These are phyloP conservation scores for Pinguiococcus pyrenoidosus DNA, from an alignment of 108 stramenopile species.

Conservation along the genomic window DNA sequence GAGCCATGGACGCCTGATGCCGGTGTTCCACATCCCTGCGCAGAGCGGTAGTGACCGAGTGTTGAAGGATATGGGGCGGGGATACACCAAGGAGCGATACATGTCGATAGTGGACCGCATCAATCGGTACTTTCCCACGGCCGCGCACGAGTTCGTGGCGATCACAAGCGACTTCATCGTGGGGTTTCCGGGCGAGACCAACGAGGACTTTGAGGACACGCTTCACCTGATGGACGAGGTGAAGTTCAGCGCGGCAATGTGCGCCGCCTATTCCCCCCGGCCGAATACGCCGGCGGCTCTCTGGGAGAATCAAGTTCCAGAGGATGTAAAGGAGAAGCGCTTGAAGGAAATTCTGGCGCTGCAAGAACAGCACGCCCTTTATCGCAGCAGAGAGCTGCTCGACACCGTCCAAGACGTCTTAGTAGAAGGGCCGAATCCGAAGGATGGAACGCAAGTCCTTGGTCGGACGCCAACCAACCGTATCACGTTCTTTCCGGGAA, in stretches of 20 bases:
- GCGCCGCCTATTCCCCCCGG: slow-evolving; percentile 22
- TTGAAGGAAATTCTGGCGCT: slow-evolving; percentile 68
- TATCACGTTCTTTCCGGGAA: too few species aligned
- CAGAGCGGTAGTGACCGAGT: slow-evolving; percentile 67
- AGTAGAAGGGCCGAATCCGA: slow-evolving; percentile 84
- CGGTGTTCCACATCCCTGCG: slow-evolving; percentile 78
- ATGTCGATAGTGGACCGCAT: slow-evolving; percentile 76
- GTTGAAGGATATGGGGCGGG: slow-evolving; percentile 84
- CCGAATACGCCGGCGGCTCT: slow-evolving; percentile 25
- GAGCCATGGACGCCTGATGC: too few species aligned
- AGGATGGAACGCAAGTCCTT: too few species aligned
- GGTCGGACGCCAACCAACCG: too few species aligned
- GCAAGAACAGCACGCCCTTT: slow-evolving; percentile 63
- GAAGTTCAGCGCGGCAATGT: too few species aligned
- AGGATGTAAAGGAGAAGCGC: slow-evolving; percentile 72
- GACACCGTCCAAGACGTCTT: slow-evolving; percentile 73
- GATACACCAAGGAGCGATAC: slow-evolving; percentile 80
- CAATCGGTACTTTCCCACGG: slow-evolving; percentile 58
- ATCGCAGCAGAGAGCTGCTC: slow-evolving; percentile 72
- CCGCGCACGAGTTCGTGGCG: too few species aligned
- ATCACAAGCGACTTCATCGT: slow-evolving; percentile 78
- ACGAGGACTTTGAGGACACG: slow-evolving; percentile 80
- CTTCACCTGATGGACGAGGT: slow-evolving; percentile 70
- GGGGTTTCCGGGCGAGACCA: slow-evolving; percentile 95
- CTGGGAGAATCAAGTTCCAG: slow-evolving; percentile 59